Evolutionary conservation across 257 asterid species (phyloP).

Genomic region (Mentha longifolia): DNA sequence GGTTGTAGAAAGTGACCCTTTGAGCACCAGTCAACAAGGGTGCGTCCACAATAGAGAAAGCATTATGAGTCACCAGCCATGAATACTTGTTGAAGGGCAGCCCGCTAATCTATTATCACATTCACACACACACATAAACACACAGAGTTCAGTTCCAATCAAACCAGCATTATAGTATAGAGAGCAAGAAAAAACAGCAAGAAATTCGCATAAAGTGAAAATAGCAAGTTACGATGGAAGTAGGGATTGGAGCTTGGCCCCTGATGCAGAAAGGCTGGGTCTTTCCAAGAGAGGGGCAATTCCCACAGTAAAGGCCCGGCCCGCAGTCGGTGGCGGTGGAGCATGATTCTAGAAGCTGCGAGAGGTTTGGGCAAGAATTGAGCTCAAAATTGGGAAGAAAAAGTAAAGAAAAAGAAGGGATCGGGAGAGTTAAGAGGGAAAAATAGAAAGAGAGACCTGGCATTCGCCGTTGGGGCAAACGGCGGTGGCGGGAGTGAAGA

Average conservation of each 20-base stretch:
- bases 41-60: slow-evolving; percentile 90
- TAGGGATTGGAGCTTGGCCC: slow-evolving; percentile 80
- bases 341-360: slow-evolving; percentile 79
- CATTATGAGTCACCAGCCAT: slow-evolving; percentile 93
- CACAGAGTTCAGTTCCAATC: not conserved
- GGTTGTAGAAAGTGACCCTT: slow-evolving; percentile 90
- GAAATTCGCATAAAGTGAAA: not conserved
- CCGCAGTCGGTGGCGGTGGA: slow-evolving; percentile 79
- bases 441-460: slow-evolving; percentile 55
- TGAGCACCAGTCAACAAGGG: slow-evolving; percentile 75
- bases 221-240: slow-evolving; percentile 60
- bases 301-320: slow-evolving; percentile 82
- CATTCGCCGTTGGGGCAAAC: slow-evolving; percentile 71
- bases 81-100: slow-evolving; percentile 94
- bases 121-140: slow-evolving; percentile 12
- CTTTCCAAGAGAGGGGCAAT: slow-evolving; percentile 78
- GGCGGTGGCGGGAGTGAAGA: slow-evolving; percentile 44
- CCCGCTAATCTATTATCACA: slow-evolving; percentile 62
- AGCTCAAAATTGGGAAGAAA: slow-evolving; percentile 30
- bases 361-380: slow-evolving; percentile 31
- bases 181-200: not conserved
- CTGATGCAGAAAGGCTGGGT: slow-evolving; percentile 77
- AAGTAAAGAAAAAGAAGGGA: slow-evolving; percentile 31
- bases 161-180: not conserved
- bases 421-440: slow-evolving; percentile 21